These are phyloP conservation scores for Sarocladium oryzae DNA, from an alignment of 2,329 filamentous ascomycete genomes.

Conservation along the genomic window DNA sequence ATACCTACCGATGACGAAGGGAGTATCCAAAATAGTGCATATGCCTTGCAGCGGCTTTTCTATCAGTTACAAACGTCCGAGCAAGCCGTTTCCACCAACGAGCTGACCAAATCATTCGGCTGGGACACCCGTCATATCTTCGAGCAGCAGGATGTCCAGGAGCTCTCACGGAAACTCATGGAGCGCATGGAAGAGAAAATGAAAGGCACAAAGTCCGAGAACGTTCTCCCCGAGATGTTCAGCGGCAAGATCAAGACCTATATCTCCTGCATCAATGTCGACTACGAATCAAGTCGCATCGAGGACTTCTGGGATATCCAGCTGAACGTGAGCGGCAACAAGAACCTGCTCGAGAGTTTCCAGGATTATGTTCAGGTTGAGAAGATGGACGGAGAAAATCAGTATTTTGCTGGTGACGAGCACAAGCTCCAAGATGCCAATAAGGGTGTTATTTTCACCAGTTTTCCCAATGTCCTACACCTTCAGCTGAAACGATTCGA, in stretches of 20 bases:
- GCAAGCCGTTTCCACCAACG: conserved; percentile 78
- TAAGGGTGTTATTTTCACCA: conserved; percentile 96
- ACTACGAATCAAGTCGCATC: conserved; percentile 90
- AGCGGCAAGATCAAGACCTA: conserved; percentile 98
- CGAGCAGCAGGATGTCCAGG: conserved; percentile 97
- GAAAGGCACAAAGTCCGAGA: conserved; percentile 92
- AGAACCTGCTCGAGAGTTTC: conserved; percentile 89
- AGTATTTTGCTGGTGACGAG: conserved; percentile 87
- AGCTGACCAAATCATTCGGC: conserved; percentile 92
- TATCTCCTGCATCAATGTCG: conserved; percentile 96
- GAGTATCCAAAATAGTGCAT: conserved; percentile 79
- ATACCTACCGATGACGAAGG: conserved; percentile 88
- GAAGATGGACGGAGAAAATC: conserved; percentile 95
- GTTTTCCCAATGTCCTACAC: conserved; percentile 89
- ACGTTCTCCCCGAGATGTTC: conserved; percentile 83
- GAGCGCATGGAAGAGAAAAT: conserved; percentile 95
- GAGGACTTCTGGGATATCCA: conserved; percentile 99
- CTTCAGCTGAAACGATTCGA: conserved; percentile 96
- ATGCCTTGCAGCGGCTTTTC: conserved; percentile 87
- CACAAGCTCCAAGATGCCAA: conserved; percentile 92
- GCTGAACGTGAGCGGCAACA: conserved; percentile 91
- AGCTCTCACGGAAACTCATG: conserved; percentile 93
- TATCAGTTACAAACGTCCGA: conserved; percentile 88
- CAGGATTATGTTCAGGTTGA: conserved; percentile 94
- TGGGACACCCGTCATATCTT: conserved; percentile 99